Evolutionary conservation across 2,329 filamentous ascomycete genomes (phyloP).

Genomic region (Fusarium citri): DNA sequence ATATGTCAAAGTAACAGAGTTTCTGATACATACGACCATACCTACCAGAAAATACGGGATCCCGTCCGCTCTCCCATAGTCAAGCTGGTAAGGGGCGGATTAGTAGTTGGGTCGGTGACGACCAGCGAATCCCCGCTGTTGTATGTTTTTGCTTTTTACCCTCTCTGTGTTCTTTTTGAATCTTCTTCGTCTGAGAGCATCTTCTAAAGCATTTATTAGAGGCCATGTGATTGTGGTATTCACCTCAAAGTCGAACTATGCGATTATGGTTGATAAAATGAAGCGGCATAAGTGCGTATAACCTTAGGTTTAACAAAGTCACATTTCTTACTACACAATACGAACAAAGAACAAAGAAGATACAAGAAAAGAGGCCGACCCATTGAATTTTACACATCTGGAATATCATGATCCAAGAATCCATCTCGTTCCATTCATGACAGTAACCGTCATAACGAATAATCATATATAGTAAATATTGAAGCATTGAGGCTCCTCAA

Average conservation of each 20-base stretch:
- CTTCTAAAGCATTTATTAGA: neutral
- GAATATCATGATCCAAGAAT: slow-evolving; percentile 28
- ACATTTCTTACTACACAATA: neutral
- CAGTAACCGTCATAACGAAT: neutral
- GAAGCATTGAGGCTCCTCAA: neutral
- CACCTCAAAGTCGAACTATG: neutral
- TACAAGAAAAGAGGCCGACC: neutral
- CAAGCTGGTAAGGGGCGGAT: neutral
- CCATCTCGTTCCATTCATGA: slow-evolving; percentile 10
- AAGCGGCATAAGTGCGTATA: neutral
- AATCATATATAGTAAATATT: slow-evolving; percentile 1
- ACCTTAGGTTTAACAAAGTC: neutral
- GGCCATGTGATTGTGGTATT: neutral
- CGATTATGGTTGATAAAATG: neutral
- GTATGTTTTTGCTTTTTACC: neutral
- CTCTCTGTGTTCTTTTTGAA: neutral
- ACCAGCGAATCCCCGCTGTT: neutral
- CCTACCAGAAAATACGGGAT: neutral
- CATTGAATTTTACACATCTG: neutral
- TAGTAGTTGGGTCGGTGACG: neutral
- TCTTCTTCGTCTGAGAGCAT: neutral
- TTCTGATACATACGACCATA: neutral
- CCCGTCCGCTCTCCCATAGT: neutral
- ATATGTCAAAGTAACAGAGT: fast-evolving
- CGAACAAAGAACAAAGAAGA: neutral